Percentiles rank a stretch among this genome's conserved stretches.
Conservation (phyloP, 495 filamentous ascomycete species). For the Apodospora peruviana region DNA sequence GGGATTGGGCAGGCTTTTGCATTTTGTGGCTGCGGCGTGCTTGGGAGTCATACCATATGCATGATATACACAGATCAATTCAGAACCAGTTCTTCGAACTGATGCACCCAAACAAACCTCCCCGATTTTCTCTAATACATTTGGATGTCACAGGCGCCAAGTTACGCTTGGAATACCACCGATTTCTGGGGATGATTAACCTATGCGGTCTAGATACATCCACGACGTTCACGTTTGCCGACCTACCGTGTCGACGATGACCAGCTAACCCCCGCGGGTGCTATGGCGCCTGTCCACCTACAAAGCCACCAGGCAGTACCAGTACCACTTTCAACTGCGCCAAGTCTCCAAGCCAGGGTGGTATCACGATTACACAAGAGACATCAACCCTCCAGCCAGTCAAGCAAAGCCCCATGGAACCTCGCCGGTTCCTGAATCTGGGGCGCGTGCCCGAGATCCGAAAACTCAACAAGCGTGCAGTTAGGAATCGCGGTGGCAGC, state of each 20-base stretch:
- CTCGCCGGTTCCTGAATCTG: conserved; percentile 36
- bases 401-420: conserved; percentile 29
- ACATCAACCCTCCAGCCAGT: conserved; percentile 21
- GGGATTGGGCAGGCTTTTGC: conserved; percentile 31
- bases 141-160: too few species aligned
- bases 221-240: too few species aligned
- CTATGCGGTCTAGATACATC: too few species aligned
- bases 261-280: too few species aligned
- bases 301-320: too few species aligned
- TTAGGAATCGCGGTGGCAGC: conserved; percentile 34
- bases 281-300: too few species aligned
- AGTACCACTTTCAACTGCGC: too few species aligned
- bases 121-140: background rate
- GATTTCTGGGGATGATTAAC: too few species aligned
- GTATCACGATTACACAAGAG: background rate
- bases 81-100: conserved; percentile 31
- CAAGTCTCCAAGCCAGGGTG: too few species aligned
- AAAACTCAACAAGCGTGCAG: conserved; percentile 33
- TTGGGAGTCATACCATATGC: conserved; percentile 33
- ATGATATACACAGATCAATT: conserved; percentile 36
- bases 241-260: too few species aligned
- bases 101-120: background rate
- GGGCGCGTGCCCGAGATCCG: conserved; percentile 37
- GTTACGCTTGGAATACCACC: too few species aligned
- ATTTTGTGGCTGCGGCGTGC: conserved; percentile 34